A percentile compares a stretch with the other conserved stretches of the same genome.
These are phyloP conservation scores for Sporothrix phasma DNA, from an alignment of 2,329 filamentous ascomycete genomes.

Conservation along the genomic window DNA sequence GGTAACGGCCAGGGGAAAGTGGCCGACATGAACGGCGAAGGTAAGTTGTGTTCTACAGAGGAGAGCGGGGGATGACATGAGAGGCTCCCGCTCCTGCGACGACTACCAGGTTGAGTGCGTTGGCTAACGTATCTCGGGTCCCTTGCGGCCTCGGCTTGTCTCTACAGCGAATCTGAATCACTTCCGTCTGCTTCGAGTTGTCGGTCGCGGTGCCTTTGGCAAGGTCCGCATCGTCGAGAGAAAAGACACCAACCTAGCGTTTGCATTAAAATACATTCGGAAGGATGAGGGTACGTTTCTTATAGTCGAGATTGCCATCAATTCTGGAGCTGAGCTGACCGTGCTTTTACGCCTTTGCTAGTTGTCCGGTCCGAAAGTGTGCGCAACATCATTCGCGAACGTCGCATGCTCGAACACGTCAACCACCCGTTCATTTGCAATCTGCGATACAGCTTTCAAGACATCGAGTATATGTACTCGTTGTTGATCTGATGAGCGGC, in stretches of 20 bases:
- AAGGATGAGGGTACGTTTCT: constrained; percentile 80
- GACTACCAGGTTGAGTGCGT: background rate
- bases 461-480: constrained; percentile 99
- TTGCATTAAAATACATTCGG: constrained; percentile 94
- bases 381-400: constrained; percentile 93
- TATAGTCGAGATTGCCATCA: constrained; percentile 5
- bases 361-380: constrained; percentile 97
- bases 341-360: constrained; percentile 29
- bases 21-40: constrained; percentile 85
- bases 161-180: constrained; percentile 84
- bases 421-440: constrained; percentile 98
- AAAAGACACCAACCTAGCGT: constrained; percentile 87
- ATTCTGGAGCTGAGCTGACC: too few relatives aligned
- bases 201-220: constrained; percentile 95
- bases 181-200: constrained; percentile 87
- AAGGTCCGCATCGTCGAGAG: constrained; percentile 98
- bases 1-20: constrained; percentile 93
- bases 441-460: constrained; percentile 96
- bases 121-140: background rate
- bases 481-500: constrained; percentile 96
- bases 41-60: constrained; percentile 40
- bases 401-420: constrained; percentile 94
- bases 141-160: background rate
- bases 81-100: too few relatives aligned
- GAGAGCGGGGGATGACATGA: background rate